Evolutionary conservation across 345 rosid species (phyloP), one percentile per base, ranked within the genome.

Genomic region (Orychophragmus violaceus): DNA sequence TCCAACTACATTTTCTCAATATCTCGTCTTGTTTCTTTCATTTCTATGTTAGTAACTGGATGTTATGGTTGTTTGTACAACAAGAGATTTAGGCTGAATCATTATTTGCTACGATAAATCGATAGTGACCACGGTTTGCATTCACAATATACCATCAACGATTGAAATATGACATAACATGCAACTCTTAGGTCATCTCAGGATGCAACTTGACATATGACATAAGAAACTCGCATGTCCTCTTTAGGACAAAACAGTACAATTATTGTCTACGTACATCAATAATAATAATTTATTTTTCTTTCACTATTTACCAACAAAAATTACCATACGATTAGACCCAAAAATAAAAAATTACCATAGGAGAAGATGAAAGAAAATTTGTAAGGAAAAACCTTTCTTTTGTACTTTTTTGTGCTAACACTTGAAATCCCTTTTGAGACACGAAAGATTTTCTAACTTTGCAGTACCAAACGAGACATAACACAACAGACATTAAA

Each of bases 401-500:
- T n/a, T n/a, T n/a, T n/a, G n/a, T n/a, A n/a, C n/a, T n/a, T n/a
- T n/a, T n/a, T n/a, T n/a, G n/a, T 8, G 33, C 51, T 19, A 18
- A 23, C 46, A 70, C 55, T 52, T 62, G 7, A 29, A 53, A 54
- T 33, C 49, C 8, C 13, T 23, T n/a, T 27, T 18, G 10, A 25
- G 19, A 30, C 55, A 55, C 56, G 18, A 50, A 62, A 3, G 8
- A 45, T 14, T 44, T 16, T n/a, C n/a, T 3, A 56, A 29, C 28
- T 39, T 70, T 36, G 42, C 42, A 9, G 74, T n/a, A 37, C 53
- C 53, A 69, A 49, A 49, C 4, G 27, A 59, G 58, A 46, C 41
- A 41, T 28, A n/a, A 71, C 17, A 64, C 25, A 48, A 36, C 28
- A 48, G 42, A 10, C 3, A 52, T 4, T 13, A 37, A 37, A 37